A percentile compares a stretch with the other conserved stretches of the same genome.
These are phyloP conservation scores for Vaccinium macrocarpon DNA, from an alignment of 148 eudicot genomes.

Conservation along the genomic window DNA sequence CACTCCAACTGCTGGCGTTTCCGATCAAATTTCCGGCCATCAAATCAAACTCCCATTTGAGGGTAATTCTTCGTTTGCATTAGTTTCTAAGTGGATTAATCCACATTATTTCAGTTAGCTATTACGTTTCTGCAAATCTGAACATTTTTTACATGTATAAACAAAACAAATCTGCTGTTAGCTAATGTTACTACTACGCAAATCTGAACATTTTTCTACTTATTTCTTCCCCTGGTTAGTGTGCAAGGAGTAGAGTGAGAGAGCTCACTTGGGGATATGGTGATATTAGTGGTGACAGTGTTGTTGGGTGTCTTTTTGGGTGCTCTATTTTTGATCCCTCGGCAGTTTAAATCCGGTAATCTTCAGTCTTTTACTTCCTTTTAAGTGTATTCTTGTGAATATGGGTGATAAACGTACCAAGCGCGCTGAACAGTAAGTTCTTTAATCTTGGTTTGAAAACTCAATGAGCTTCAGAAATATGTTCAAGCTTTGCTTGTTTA, in stretches of 20 bases:
- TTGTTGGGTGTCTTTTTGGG: constrained; percentile 42
- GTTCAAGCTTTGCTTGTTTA: too few relatives aligned
- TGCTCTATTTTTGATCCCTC: constrained; percentile 47
- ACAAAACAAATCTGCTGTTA: too few relatives aligned
- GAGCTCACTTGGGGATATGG: constrained; percentile 28
- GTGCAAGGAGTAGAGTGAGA: constrained; percentile 12
- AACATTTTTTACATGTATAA: not conserved
- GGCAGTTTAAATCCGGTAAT: constrained; percentile 52
- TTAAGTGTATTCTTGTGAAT: not conserved
- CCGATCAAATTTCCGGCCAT: not conserved
- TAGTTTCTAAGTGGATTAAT: not conserved
- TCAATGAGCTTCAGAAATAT: too few relatives aligned
- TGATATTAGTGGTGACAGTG: constrained; percentile 33
- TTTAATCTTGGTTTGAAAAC: too few relatives aligned
- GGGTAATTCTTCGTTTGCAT: not conserved
- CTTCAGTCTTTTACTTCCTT: constrained; percentile 4
- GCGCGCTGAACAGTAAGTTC: too few relatives aligned
- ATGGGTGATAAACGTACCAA: too few relatives aligned
- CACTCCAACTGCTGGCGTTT: not conserved
- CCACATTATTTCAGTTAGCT: not conserved
- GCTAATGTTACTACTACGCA: not conserved
- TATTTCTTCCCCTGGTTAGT: not conserved
- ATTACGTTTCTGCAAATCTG: not conserved
- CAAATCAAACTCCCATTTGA: not conserved
- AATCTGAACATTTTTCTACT: not conserved